Evolutionary conservation across 345 rosid genomes (phyloP).

Genomic region (Physaria fendleri): DNA sequence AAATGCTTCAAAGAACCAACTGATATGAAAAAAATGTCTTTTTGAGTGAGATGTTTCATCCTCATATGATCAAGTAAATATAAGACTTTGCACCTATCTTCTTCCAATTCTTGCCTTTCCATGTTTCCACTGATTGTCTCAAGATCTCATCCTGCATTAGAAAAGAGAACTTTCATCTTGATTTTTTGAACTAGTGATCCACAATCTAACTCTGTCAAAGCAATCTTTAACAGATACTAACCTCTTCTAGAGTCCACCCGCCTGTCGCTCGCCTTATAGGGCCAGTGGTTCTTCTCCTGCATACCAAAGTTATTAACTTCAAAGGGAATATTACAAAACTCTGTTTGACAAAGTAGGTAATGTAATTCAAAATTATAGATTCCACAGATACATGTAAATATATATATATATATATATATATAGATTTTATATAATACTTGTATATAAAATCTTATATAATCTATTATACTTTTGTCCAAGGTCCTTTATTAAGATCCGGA

Average conservation of each 20-base stretch:
- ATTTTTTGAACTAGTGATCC: not conserved
- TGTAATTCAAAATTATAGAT: no score
- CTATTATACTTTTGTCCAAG: no score
- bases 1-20: not conserved
- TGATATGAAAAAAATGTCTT: not conserved
- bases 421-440: no score
- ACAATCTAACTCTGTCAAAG: not conserved
- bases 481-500: constrained; percentile 96
- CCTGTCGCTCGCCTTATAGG: constrained; percentile 98
- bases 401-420: no score
- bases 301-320: no score
- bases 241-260: constrained; percentile 98
- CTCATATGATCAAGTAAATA: no score
- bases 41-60: no score
- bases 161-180: constrained; percentile 13
- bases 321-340: no score
- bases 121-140: constrained; percentile 63
- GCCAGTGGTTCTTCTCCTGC: constrained; percentile 92
- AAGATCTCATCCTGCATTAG: constrained; percentile 78
- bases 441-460: no score
- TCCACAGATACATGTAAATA: no score
- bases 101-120: constrained; percentile 85
- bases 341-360: no score
- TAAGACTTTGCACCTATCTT: constrained; percentile 51
- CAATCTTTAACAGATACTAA: constrained; percentile 23